A percentile compares a stretch with the other conserved stretches of the same genome.
Evolutionary conservation across 768 basidiomycete species (phyloP).

Genomic region (Dentipellis sp.): DNA sequence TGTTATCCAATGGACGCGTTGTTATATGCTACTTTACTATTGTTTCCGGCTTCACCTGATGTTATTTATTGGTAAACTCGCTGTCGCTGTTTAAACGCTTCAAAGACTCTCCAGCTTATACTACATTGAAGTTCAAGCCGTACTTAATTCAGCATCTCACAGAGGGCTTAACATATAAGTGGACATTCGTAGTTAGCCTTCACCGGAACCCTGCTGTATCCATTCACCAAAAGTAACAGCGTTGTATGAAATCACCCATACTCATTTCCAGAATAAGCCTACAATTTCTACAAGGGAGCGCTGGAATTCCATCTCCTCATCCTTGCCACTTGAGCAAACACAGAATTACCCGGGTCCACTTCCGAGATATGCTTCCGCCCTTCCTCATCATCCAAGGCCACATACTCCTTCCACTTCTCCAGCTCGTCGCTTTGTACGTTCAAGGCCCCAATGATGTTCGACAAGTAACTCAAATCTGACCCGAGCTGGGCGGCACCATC

Average conservation of each 20-base stretch:
- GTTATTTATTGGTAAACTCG: background rate
- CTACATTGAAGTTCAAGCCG: too few relatives aligned
- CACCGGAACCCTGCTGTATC: background rate
- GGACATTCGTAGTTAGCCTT: background rate
- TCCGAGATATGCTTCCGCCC: background rate
- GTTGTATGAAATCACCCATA: background rate
- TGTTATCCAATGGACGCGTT: background rate
- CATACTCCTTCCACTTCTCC: conserved; percentile 68
- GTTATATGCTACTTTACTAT: background rate
- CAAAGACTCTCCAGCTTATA: too few relatives aligned
- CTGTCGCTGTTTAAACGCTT: background rate
- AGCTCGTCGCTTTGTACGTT: conserved; percentile 82
- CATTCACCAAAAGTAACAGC: background rate
- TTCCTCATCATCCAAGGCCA: conserved; percentile 45
- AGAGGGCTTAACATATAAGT: background rate
- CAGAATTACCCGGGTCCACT: background rate
- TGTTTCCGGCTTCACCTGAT: background rate
- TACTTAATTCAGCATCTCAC: background rate
- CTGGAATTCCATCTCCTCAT: background rate
- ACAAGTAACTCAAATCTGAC: conserved; percentile 83
- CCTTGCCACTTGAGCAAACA: background rate
- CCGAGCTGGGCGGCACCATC: conserved; percentile 76
- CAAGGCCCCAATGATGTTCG: conserved; percentile 83
- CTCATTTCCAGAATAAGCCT: background rate
- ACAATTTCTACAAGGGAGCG: background rate